These are phyloP conservation scores for Barbatosphaeria neglecta DNA, from an alignment of 495 filamentous ascomycete species.

Conservation along the genomic window DNA sequence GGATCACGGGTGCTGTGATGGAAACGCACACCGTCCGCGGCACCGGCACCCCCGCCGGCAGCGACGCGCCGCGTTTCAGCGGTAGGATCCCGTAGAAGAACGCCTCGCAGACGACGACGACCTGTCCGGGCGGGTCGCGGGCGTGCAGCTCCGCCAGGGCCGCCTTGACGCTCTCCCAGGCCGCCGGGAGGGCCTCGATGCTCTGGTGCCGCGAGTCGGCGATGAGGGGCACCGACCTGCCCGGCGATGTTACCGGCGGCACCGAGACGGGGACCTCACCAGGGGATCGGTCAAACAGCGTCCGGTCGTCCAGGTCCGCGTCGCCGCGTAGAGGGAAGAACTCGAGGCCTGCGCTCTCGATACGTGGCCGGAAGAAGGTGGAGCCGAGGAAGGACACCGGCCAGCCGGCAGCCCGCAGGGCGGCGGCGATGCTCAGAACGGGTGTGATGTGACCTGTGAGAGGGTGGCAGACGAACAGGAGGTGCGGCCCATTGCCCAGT, in stretches of 20 bases:
- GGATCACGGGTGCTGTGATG: conserved; percentile 16
- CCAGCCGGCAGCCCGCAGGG: conserved; percentile 12
- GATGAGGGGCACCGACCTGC: conserved; percentile 11
- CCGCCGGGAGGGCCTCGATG: conserved; percentile 12
- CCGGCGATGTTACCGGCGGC: conserved; percentile 5
- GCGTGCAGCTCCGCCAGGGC: conserved; percentile 11
- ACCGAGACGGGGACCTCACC: conserved; percentile 1
- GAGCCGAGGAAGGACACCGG: conserved; percentile 20
- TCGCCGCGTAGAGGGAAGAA: conserved; percentile 19
- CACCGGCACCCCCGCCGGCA: conserved; percentile 6
- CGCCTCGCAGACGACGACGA: conserved; percentile 20
- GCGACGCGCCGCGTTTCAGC: conserved; percentile 11
- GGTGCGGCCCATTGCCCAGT: conserved; percentile 8
- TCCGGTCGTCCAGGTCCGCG: conserved; percentile 13
- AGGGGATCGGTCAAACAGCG: conserved; percentile 7
- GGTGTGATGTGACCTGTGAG: conserved; percentile 21
- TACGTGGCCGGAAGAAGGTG: conserved; percentile 12
- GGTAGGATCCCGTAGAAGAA: conserved; percentile 16
- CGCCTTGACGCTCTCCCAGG: conserved; percentile 10
- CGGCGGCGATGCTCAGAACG: conserved; percentile 14
- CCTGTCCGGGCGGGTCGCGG: conserved; percentile 8
- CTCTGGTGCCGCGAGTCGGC: conserved; percentile 10
- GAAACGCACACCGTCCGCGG: conserved; percentile 8
- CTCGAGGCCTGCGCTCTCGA: conserved; percentile 13
- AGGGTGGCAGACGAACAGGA: conserved; percentile 18